Conservation (phyloP, 805 yeast species). For the Candida parachauliodes region DNA sequence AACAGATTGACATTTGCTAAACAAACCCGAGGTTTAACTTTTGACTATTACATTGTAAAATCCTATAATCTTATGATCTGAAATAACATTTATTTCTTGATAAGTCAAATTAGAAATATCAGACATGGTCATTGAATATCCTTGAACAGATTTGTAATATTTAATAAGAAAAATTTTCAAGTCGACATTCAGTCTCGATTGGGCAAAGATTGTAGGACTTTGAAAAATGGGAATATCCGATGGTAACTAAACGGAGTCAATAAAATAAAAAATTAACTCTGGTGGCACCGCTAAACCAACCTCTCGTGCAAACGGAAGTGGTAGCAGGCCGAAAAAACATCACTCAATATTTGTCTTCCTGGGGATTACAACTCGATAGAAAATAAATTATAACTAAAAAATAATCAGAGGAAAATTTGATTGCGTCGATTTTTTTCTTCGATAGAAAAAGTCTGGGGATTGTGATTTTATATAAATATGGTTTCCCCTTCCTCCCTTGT, state of each 20-base stretch:
- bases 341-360: not conserved
- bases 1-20: too few relatives aligned
- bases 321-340: not conserved
- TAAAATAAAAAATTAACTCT: not conserved
- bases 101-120: too few relatives aligned
- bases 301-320: conserved; percentile 4
- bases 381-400: not conserved
- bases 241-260: conserved; percentile 2
- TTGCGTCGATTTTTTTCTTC: too few relatives aligned
- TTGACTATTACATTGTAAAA: too few relatives aligned
- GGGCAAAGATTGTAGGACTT: conserved; percentile 6
- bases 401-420: conserved; percentile 1
- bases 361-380: not conserved
- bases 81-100: too few relatives aligned
- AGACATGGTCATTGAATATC: too few relatives aligned
- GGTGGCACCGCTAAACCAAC: not conserved
- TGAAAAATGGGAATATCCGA: conserved; percentile 5
- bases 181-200: too few relatives aligned
- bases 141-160: too few relatives aligned
- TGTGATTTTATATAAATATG: conserved; percentile 1
- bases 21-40: too few relatives aligned
- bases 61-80: too few relatives aligned
- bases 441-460: conserved; percentile 7
- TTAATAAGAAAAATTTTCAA: too few relatives aligned
- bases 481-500: not conserved